Evolutionary conservation across 441 rosid species (phyloP).

Genomic region (Codiaeum variegatum): DNA sequence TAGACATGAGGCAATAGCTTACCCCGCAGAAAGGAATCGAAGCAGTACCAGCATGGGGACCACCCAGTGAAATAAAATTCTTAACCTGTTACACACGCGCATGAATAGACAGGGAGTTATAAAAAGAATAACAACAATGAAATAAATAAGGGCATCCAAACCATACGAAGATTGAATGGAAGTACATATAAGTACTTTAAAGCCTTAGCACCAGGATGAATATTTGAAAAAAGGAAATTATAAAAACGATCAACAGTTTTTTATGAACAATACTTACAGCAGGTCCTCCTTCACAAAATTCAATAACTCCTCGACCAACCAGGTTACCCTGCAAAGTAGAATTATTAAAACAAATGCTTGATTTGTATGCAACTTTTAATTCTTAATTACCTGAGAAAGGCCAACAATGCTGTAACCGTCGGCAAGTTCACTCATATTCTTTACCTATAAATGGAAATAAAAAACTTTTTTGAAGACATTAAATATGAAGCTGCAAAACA

Average conservation of each 20-base stretch:
- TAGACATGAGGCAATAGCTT: slow-evolving; percentile 22
- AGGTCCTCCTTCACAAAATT: slow-evolving; percentile 81
- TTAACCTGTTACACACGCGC: slow-evolving; percentile 51
- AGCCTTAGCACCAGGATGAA: neutral
- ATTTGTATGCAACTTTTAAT: neutral
- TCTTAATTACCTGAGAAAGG: slow-evolving; percentile 67
- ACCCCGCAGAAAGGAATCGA: slow-evolving; percentile 80
- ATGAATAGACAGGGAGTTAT: neutral
- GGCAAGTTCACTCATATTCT: slow-evolving; percentile 62
- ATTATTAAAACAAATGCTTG: neutral
- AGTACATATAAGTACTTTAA: no score
- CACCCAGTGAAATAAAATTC: slow-evolving; percentile 68
- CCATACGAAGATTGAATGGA: neutral
- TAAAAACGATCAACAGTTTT: neutral
- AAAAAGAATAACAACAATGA: neutral
- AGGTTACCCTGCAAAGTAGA: slow-evolving; percentile 47
- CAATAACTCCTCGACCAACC: slow-evolving; percentile 72
- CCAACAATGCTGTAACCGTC: slow-evolving; percentile 77
- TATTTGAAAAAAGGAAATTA: neutral
- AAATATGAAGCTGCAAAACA: slow-evolving; percentile 15
- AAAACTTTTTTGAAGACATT: slow-evolving; percentile 6
- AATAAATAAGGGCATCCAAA: neutral
- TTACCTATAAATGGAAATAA: slow-evolving; percentile 45
- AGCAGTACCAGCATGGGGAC: slow-evolving; percentile 81
- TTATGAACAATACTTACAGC: slow-evolving; percentile 41